These are phyloP conservation scores for Arthrobotrys musiformis DNA, from an alignment of 2,329 filamentous ascomycete genomes.

Conservation along the genomic window DNA sequence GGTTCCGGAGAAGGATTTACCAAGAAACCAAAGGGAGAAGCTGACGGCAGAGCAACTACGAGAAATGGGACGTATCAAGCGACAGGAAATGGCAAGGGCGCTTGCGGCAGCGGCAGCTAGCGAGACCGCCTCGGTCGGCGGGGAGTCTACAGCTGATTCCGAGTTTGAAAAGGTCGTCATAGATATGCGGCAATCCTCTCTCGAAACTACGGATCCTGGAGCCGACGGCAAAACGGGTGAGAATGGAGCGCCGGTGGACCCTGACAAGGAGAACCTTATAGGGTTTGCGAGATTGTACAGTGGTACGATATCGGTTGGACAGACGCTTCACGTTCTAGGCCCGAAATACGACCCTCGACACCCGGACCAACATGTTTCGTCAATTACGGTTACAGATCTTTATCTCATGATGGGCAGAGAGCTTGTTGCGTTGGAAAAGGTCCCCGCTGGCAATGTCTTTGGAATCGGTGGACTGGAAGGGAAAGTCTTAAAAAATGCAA, in stretches of 20 bases:
- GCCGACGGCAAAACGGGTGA: slow-evolving; percentile 58
- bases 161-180: slow-evolving; percentile 37
- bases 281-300: slow-evolving; percentile 96
- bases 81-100: slow-evolving; percentile 84
- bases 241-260: slow-evolving; percentile 65
- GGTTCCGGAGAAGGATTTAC: slow-evolving; percentile 88
- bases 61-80: slow-evolving; percentile 86
- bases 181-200: slow-evolving; percentile 21
- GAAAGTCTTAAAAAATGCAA: slow-evolving; percentile 94
- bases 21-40: slow-evolving; percentile 82
- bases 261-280: slow-evolving; percentile 86
- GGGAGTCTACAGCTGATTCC: slow-evolving; percentile 15
- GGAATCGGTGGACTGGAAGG: slow-evolving; percentile 93
- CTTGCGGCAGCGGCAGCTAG: slow-evolving; percentile 69
- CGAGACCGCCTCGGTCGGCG: slow-evolving; percentile 32
- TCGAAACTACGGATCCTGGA: slow-evolving; percentile 13
- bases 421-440: slow-evolving; percentile 81
- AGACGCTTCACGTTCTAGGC: slow-evolving; percentile 87
- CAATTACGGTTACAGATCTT: slow-evolving; percentile 84
- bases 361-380: slow-evolving; percentile 69
- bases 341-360: slow-evolving; percentile 91
- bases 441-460: slow-evolving; percentile 94
- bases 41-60: slow-evolving; percentile 89
- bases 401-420: slow-evolving; percentile 97
- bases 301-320: slow-evolving; percentile 86